A percentile compares a stretch with the other conserved stretches of the same genome.
phyloP scores from a whole-genome alignment of 106 monocot genomes.

The Dioscorea alata region DNA sequence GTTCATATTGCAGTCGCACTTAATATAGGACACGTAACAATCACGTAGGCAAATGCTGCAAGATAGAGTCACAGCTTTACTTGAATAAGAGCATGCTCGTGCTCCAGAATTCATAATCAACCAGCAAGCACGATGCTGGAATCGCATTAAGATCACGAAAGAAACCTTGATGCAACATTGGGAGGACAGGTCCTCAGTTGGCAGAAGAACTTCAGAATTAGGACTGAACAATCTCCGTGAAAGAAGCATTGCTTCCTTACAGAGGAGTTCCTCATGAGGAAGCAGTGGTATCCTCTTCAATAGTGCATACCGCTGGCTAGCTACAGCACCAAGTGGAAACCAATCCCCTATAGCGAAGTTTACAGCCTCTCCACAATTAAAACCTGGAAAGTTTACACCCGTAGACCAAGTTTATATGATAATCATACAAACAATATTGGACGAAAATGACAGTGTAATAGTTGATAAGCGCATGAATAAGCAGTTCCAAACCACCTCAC shows the following conservation, averaged over 20 bases:
- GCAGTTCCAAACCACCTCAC: conserved; percentile 14
- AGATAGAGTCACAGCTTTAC: conserved; percentile 5
- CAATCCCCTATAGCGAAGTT: conserved; percentile 96
- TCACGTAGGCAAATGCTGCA: conserved; percentile 59
- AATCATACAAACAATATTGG: too few relatives aligned
- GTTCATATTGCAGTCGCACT: conserved; percentile 40
- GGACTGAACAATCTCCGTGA: conserved; percentile 14
- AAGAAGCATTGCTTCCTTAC: conserved; percentile 72
- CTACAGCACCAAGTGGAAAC: conserved; percentile 73
- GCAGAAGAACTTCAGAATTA: conserved; percentile 3
- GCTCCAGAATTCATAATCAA: conserved; percentile 35
- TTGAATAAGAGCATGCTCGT: conserved; percentile 1
- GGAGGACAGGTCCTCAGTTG: conserved; percentile 27
- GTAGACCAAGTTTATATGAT: too few relatives aligned
- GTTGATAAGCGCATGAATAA: too few relatives aligned
- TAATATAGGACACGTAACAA: conserved; percentile 52
- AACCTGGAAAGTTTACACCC: conserved; percentile 38
- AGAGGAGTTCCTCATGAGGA: conserved; percentile 87
- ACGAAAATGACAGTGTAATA: too few relatives aligned
- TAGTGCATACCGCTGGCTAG: conserved; percentile 73
- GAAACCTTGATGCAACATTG: conserved; percentile 33
- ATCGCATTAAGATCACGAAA: conserved; percentile 63
- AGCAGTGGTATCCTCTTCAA: conserved; percentile 69
- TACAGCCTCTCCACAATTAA: conserved; percentile 98
- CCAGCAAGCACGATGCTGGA: conserved; percentile 43